phyloP scores from a whole-genome alignment of 768 basidiomycete genomes.

The Boletellus ananas region DNA sequence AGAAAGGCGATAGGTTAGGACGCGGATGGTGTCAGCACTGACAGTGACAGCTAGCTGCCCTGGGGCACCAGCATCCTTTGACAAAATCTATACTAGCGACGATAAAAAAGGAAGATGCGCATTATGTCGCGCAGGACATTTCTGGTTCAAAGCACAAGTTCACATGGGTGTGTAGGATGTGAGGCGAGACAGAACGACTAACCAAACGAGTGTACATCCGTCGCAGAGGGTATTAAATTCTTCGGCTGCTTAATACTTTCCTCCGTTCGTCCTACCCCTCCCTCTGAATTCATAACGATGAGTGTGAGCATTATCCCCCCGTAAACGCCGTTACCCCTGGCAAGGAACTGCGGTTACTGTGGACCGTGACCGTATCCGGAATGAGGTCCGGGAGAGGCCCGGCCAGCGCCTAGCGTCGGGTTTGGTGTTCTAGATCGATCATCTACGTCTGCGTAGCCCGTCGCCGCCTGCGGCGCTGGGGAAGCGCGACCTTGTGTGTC shows the following conservation, averaged over 20 bases:
- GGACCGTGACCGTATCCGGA: constrained; percentile 41
- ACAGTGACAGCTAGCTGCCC: constrained; percentile 17
- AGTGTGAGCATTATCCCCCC: not conserved
- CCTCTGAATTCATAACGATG: constrained; percentile 11
- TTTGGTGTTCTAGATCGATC: constrained; percentile 30
- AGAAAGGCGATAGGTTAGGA: constrained; percentile 1
- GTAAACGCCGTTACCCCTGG: not conserved
- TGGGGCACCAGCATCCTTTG: constrained; percentile 11
- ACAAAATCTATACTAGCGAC: constrained; percentile 23
- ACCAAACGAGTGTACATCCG: constrained; percentile 28
- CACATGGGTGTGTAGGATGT: constrained; percentile 6
- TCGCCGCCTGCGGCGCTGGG: constrained; percentile 43
- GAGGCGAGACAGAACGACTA: constrained; percentile 9
- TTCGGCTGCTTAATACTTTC: constrained; percentile 14
- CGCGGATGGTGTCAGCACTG: constrained; percentile 10
- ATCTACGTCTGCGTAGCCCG: constrained; percentile 32
- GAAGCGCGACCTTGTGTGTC: constrained; percentile 32
- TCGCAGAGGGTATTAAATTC: constrained; percentile 14
- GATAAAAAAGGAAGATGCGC: constrained; percentile 17
- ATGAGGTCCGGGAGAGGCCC: constrained; percentile 46
- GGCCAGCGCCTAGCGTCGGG: constrained; percentile 27
- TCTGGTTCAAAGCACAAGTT: constrained; percentile 7
- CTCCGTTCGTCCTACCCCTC: constrained; percentile 4
- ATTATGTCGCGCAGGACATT: constrained; percentile 8
- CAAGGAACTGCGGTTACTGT: constrained; percentile 17